Evolutionary conservation across 2,329 filamentous ascomycete genomes (phyloP).

Genomic region (Trichoderma citrinoviride): DNA sequence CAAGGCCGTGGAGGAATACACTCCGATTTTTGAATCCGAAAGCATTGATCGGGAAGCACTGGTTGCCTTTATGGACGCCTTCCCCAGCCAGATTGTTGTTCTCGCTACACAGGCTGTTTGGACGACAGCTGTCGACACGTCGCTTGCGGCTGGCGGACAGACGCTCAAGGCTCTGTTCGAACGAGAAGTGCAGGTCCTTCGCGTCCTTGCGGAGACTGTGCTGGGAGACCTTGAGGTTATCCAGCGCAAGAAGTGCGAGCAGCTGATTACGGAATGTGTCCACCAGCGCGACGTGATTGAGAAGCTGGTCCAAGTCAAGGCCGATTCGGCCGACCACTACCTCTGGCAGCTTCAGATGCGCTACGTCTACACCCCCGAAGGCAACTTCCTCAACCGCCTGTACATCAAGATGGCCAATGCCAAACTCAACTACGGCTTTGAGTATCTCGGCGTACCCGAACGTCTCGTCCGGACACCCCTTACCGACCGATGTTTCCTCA

Average conservation of each 20-base stretch:
- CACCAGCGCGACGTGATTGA: conserved; percentile 94
- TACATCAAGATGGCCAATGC: conserved; percentile 97
- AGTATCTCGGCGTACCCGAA: conserved; percentile 95
- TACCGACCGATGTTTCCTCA: conserved; percentile 97
- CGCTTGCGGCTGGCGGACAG: conserved; percentile 69
- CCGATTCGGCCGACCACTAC: conserved; percentile 74
- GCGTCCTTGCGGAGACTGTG: conserved; percentile 82
- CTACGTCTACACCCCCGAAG: conserved; percentile 80
- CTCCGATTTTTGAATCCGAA: conserved; percentile 69
- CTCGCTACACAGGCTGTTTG: conserved; percentile 91
- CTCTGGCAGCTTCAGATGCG: conserved; percentile 97
- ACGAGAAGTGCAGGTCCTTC: conserved; percentile 79
- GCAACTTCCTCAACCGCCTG: conserved; percentile 78
- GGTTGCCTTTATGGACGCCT: conserved; percentile 75
- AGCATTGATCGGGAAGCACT: conserved; percentile 69
- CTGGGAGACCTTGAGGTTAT: conserved; percentile 85
- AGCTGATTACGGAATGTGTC: conserved; percentile 97
- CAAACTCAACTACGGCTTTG: conserved; percentile 91
- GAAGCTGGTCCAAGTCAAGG: conserved; percentile 74
- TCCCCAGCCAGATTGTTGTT: conserved; percentile 92
- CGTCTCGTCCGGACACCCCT: conserved; percentile 94
- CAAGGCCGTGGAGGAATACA: conserved; percentile 81
- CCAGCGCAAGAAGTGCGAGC: conserved; percentile 93
- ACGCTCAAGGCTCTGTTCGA: conserved; percentile 70
- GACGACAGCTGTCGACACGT: conserved; percentile 81